Base-by-base conservation (phyloP, 2,329 filamentous ascomycete species). In the Cordyceps pruinosa region DNA sequence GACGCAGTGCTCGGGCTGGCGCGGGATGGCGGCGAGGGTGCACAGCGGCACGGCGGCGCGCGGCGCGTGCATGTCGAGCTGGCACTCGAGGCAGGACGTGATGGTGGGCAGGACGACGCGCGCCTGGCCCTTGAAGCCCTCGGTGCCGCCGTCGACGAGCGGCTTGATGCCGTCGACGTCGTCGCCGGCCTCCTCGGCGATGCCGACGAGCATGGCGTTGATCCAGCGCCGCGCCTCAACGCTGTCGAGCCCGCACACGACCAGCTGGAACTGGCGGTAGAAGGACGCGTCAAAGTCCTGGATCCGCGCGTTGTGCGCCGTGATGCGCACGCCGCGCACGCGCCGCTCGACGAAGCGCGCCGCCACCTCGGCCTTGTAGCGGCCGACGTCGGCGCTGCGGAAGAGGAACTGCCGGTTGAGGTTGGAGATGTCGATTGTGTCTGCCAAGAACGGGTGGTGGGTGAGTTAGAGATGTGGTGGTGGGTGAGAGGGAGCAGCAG, bases 171-270 rank as follows among this genome's bases (percentile, higher is more conserved):
- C 89, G 67, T 97, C 93, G 10, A 86, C 84, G 45, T 56, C 84
- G 7, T 56, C 84, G 7, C 90, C 85, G 23, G 67, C 66, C 59
- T 82, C 80, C 66, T 97, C 92, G 5, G 96, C 90, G 82, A 99
- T 90, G 58, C 87, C 87, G 26, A 97, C 87, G 4, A 99, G 79
- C 19, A 88, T 97, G 53, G 92, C 87, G 70, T 99, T 99, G 72
- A 99, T 99, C 95, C 95, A 99, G 59, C 94, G 83, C n/a, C 94
- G 84, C 41, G 94, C 94, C 74, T 99, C 94, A 65, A 99, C 94
- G 70, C 90, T 96, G 79, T 99, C 94, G 23, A 99, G 78, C 2
- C 95, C 94, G 69, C 94, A 99, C 46, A 99, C 85, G 48, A 99
- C 83, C 57, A 97, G 82, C 69, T 90, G 90, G 73, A 99, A 99